phyloP scores from a whole-genome alignment of 768 basidiomycete genomes.

The Baorangia bicolor region DNA sequence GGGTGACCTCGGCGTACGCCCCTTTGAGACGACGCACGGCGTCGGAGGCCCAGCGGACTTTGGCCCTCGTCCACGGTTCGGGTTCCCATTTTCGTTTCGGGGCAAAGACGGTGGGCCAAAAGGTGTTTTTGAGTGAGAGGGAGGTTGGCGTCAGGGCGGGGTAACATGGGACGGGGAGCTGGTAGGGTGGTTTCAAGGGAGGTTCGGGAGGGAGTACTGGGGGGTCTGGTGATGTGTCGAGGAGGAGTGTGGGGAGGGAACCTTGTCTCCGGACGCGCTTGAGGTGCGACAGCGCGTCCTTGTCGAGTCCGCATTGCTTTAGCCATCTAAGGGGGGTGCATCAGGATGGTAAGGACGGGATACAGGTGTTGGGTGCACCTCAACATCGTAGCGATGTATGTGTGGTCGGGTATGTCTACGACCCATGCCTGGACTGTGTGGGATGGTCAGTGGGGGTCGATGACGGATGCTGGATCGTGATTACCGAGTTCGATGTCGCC shows the following conservation, averaged over 20 bases:
- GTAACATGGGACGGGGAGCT: slow-evolving; percentile 58
- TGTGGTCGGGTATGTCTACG: slow-evolving; percentile 66
- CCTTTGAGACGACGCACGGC: slow-evolving; percentile 56
- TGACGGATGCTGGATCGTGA: not conserved
- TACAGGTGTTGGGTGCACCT: slow-evolving; percentile 41
- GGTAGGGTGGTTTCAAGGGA: slow-evolving; percentile 52
- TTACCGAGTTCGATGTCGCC: slow-evolving; percentile 46
- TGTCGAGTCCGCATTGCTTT: slow-evolving; percentile 59
- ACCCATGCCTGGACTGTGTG: slow-evolving; percentile 70
- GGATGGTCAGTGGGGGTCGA: not conserved
- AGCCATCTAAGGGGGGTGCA: slow-evolving; percentile 55
- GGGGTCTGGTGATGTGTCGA: slow-evolving; percentile 39
- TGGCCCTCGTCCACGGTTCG: slow-evolving; percentile 64
- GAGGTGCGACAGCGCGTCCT: slow-evolving; percentile 63
- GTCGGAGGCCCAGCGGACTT: slow-evolving; percentile 71
- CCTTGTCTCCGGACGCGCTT: slow-evolving; percentile 69
- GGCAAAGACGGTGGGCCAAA: slow-evolving; percentile 87
- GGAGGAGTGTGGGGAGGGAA: slow-evolving; percentile 51
- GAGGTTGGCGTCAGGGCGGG: slow-evolving; percentile 69
- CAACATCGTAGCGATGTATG: slow-evolving; percentile 57
- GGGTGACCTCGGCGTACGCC: slow-evolving; percentile 46
- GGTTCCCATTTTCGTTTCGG: slow-evolving; percentile 67
- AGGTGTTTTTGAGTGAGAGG: slow-evolving; percentile 57
- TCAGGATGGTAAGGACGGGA: not conserved
- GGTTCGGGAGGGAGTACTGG: slow-evolving; percentile 53